Evolutionary conservation across 352 stramenopile species (phyloP), one percentile per base, ranked within the genome.

Genomic region (Blastocystis sp.): DNA sequence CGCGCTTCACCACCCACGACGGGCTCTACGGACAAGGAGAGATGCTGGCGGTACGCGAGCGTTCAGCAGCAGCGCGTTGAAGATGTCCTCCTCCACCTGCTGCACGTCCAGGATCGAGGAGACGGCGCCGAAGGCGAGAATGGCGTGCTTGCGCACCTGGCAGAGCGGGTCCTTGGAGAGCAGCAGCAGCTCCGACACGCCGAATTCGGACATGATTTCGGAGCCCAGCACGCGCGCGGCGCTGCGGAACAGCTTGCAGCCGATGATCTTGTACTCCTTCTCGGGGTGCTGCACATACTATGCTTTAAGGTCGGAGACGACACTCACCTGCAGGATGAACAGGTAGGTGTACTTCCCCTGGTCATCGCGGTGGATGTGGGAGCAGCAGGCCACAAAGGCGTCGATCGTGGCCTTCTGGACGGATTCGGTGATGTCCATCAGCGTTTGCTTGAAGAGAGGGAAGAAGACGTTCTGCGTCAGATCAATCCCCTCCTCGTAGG

Each of bases 361-460:
- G 24, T 84, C 74, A 34, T 84, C 57, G 24, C 52, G 74, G 40
- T 57, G 28, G 9, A 84, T 45, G 42, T 70, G n/a, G 9, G 21
- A 42, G 28, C 45, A 68, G 40, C 52, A 59, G 1, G 59, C n/a
- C 1, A 84, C 74, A 48, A 84, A 84, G 17, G 74, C 45, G 10
- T 68, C 24, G 34, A 84, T 84, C 19, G 74, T 69, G 24, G 74
- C 74, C 43, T 84, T 68, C 52, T 84, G 74, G 2, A 84, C 74
- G 52, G 65, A 84, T 9, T 68, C 54, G 34, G 40, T 14, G 10
- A 24, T 42, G 42, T 84, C 74, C 3, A 84, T 2, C 1, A 84
- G 52, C 17, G 74, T 68, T 3, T 52, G 65, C 9, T 21, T 11
- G 1, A 84, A 48, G 69, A 84, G 68, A 38, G 74, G 60, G 45